Percentiles rank a stretch among this genome's conserved stretches.
Evolutionary conservation across 352 stramenopile species (phyloP).

Genomic region (Elongisporangium anandrum): DNA sequence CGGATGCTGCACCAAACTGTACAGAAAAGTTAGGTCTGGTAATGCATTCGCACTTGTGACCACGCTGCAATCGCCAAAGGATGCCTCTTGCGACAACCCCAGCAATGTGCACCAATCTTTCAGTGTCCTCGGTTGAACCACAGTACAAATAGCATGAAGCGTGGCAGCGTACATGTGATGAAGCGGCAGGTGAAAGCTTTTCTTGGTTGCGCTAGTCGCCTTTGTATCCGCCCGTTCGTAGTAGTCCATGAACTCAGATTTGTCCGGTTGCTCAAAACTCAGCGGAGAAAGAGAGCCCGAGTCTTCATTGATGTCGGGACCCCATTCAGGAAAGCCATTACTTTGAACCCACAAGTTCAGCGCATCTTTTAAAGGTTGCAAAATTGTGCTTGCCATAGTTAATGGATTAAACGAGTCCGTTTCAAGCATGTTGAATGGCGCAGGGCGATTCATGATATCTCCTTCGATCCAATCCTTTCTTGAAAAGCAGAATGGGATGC

Average conservation of each 20-base stretch:
- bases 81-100: constrained; percentile 5
- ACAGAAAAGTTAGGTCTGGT: constrained; percentile 38
- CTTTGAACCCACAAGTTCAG: constrained; percentile 27
- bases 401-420: constrained; percentile 20
- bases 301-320: constrained; percentile 4
- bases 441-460: constrained; percentile 12
- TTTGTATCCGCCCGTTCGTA: constrained; percentile 24
- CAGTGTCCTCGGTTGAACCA: constrained; percentile 30
- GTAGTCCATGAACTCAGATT: constrained; percentile 18
- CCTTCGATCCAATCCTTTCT: constrained; percentile 20
- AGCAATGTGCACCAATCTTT: constrained; percentile 49
- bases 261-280: background rate
- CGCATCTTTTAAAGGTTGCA: constrained; percentile 30
- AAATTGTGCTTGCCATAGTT: constrained; percentile 35
- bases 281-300: background rate
- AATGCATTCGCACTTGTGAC: background rate
- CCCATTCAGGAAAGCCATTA: constrained; percentile 33
- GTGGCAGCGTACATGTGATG: constrained; percentile 73
- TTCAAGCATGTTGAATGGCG: constrained; percentile 25
- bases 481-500: constrained; percentile 52
- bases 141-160: constrained; percentile 40
- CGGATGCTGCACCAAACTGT: constrained; percentile 37
- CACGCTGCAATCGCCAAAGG: background rate
- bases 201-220: constrained; percentile 24
- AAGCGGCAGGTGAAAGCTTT: constrained; percentile 72